Conservation (phyloP, 2,329 filamentous ascomycete species). For the Colletotrichum melonis region DNA sequence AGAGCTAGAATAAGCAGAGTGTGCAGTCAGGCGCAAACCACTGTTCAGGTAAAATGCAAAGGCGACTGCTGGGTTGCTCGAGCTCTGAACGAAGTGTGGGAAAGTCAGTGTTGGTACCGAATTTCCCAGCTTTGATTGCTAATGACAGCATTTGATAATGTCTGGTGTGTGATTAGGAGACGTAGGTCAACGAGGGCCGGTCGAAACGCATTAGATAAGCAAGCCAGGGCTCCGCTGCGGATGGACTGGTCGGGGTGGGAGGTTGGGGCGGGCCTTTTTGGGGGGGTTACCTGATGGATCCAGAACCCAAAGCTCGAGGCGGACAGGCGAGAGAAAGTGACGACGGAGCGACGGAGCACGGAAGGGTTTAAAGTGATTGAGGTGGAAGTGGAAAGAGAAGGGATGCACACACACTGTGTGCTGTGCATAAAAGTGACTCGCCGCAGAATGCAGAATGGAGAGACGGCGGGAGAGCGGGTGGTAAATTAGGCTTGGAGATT, state of each 20-base stretch:
- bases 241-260: slow-evolving; percentile 23
- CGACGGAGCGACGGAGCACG: background rate
- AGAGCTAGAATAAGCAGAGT: slow-evolving; percentile 8
- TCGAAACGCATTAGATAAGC: slow-evolving; percentile 40
- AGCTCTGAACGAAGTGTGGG: slow-evolving; percentile 6
- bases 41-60: slow-evolving; percentile 4
- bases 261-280: background rate
- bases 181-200: slow-evolving; percentile 40
- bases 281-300: background rate
- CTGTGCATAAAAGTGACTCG: background rate
- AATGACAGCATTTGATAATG: slow-evolving; percentile 45
- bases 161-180: slow-evolving; percentile 45
- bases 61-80: background rate
- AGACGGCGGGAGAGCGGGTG: background rate
- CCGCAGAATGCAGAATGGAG: background rate
- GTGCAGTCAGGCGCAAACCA: background rate
- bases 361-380: background rate
- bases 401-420: slow-evolving; percentile 20
- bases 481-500: background rate
- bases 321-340: background rate
- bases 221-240: slow-evolving; percentile 30
- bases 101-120: slow-evolving; percentile 26
- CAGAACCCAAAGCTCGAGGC: slow-evolving; percentile 7
- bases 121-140: slow-evolving; percentile 40
- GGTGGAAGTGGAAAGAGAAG: background rate